Percentiles rank a stretch among this genome's conserved stretches.
Conservation (phyloP, 768 basidiomycete genomes). For the Phlegmacium glaucopus region DNA sequence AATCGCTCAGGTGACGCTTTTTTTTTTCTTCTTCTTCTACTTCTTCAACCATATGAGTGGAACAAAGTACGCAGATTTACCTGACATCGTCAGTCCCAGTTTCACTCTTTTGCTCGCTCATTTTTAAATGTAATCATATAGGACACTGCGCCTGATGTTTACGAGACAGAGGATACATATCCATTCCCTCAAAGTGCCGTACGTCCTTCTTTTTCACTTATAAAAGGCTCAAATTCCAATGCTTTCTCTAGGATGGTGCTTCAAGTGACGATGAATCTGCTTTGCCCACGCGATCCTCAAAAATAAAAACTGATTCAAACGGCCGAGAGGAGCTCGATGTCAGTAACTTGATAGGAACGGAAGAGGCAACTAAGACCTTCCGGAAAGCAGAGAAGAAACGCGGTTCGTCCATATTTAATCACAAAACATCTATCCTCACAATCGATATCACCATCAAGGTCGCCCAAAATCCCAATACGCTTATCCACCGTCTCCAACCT, state of each 20-base stretch:
- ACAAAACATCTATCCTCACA: not conserved
- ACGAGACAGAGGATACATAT: conserved; percentile 84
- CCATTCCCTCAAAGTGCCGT: conserved; percentile 52
- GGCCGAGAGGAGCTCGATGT: conserved; percentile 68
- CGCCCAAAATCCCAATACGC: conserved; percentile 57
- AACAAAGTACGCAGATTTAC: conserved; percentile 83
- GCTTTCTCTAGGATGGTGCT: conserved; percentile 58
- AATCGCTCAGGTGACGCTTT: conserved; percentile 46
- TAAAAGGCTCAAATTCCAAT: too few relatives aligned
- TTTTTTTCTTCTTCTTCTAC: conserved; percentile 25
- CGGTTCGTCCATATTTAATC: conserved; percentile 32
- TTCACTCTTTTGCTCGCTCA: not conserved
- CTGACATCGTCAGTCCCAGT: conserved; percentile 74
- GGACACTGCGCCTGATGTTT: conserved; percentile 91
- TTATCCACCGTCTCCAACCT: conserved; percentile 66
- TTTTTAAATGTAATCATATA: conserved; percentile 24
- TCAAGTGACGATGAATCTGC: conserved; percentile 64
- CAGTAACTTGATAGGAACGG: conserved; percentile 56
- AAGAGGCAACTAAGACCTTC: conserved; percentile 70
- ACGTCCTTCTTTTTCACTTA: conserved; percentile 18
- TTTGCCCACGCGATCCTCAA: conserved; percentile 34
- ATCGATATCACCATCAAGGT: too few relatives aligned
- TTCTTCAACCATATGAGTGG: conserved; percentile 42
- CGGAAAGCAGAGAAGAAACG: conserved; percentile 65
- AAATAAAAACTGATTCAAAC: conserved; percentile 34